Percentiles rank a stretch among this genome's conserved stretches.
Conservation (phyloP, 1,139 yeast genomes). For the Debaryomyces psychrophilus region DNA sequence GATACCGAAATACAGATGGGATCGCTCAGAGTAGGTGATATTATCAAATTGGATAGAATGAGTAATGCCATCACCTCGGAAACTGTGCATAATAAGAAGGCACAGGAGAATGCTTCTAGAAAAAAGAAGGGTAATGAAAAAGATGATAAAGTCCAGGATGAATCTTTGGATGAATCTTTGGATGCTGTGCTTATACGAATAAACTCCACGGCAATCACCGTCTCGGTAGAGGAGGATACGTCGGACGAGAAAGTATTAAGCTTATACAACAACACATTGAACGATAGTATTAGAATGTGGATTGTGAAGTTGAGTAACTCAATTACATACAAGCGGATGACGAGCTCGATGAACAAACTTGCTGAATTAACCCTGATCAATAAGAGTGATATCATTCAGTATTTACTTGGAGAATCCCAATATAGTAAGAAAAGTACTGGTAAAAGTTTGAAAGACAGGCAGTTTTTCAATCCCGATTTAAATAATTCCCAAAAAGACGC, state of each 20-base stretch:
- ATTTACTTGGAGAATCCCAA: conserved; percentile 48
- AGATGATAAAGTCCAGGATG: conserved; percentile 26
- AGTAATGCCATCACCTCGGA: conserved; percentile 15
- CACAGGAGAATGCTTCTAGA: conserved; percentile 27
- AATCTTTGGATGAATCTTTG: conserved; percentile 34
- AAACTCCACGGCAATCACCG: conserved; percentile 45
- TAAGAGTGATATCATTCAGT: conserved; percentile 41
- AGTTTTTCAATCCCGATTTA: conserved; percentile 53
- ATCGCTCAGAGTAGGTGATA: conserved; percentile 76
- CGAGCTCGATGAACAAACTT: conserved; percentile 72
- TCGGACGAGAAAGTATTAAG: conserved; percentile 48
- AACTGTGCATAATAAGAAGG: conserved; percentile 25
- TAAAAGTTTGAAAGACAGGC: conserved; percentile 14
- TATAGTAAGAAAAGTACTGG: conserved; percentile 25
- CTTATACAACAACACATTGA: conserved; percentile 47
- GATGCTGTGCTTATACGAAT: conserved; percentile 68
- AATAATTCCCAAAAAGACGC: conserved; percentile 68
- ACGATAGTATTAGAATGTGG: conserved; percentile 53
- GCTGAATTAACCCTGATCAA: conserved; percentile 44
- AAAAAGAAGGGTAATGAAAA: conserved; percentile 22
- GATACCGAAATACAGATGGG: conserved; percentile 54
- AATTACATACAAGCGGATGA: conserved; percentile 77
- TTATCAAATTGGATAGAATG: conserved; percentile 57
- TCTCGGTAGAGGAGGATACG: conserved; percentile 63
- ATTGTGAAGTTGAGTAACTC: conserved; percentile 69